A percentile compares a stretch with the other conserved stretches of the same genome.
Evolutionary conservation across 2,329 filamentous ascomycete genomes (phyloP).

Genomic region (Xylariaceae sp.): DNA sequence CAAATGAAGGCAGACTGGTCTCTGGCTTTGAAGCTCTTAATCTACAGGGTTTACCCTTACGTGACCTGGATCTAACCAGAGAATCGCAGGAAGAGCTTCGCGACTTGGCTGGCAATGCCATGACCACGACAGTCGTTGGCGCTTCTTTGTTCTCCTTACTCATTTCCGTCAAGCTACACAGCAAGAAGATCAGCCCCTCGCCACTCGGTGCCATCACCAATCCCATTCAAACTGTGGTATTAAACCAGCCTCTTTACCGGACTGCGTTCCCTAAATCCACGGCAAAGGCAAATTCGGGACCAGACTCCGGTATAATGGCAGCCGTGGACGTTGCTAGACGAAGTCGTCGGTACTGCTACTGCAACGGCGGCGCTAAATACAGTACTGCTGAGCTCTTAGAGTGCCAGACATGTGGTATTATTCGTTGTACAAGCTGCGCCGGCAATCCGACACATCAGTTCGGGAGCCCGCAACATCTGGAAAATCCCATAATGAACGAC

Average conservation of each 20-base stretch:
- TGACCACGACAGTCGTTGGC: conserved; percentile 69
- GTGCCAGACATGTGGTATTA: conserved; percentile 34
- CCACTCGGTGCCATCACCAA: conserved; percentile 1
- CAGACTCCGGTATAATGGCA: conserved; percentile 1
- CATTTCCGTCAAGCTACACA: conserved; percentile 32
- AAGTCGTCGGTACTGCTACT: conserved; percentile 34
- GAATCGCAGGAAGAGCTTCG: conserved; percentile 59
- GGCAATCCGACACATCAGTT: conserved; percentile 37
- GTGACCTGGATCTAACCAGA: conserved; percentile 57
- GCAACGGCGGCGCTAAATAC: conserved; percentile 32
- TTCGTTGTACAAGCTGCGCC: conserved; percentile 36
- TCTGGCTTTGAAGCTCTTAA: conserved; percentile 57
- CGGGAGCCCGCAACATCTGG: conserved; percentile 13
- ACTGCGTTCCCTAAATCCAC: background rate
- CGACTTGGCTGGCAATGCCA: conserved; percentile 73
- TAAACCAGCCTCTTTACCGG: conserved; percentile 9
- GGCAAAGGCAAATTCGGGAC: conserved; percentile 2
- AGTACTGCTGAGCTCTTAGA: conserved; percentile 24
- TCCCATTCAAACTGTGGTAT: background rate
- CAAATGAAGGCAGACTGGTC: conserved; percentile 54
- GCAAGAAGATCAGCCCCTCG: background rate
- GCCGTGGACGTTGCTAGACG: conserved; percentile 16
- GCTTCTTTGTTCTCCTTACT: conserved; percentile 56
- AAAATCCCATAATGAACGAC: conserved; percentile 21
- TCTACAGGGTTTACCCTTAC: conserved; percentile 63